Base-by-base conservation (phyloP, 2,329 filamentous ascomycete species). In the Pestalotiopsis sp. region DNA sequence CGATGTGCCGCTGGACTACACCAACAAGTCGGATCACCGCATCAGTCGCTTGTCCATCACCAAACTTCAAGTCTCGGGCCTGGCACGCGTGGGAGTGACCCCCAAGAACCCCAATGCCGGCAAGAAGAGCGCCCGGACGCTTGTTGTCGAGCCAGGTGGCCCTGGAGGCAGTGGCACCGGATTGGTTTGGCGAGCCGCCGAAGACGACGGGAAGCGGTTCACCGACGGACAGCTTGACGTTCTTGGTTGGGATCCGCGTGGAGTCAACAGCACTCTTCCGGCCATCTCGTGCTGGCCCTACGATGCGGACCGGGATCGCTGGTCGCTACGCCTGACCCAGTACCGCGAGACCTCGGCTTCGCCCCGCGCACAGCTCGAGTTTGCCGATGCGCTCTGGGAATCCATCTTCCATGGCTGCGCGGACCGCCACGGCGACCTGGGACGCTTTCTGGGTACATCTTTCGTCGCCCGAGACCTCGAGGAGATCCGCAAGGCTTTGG, bases 221-320 rank as follows among this genome's bases (percentile, higher is more conserved):
- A 84, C 83, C 68, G 80, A 80, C 39, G 78, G 81, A 25, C 73
- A 77, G 25, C 84, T 81, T 25, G 84, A 87, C 68, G 81, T 87
- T 5, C 74, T 88, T 14, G 84, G 84, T n/a, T 87, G 84, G 81
- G 86, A 88, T 65, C 85, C 85, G n/a, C 81, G 86, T 3, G 85
- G 85, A 1, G 83, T 87, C 66, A 87, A 87, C 71, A 74, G 77
- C 1, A 83, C 84, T 1, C 80, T 80, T 6, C 86, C 86, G 0
- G 74, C 80, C 3, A 73, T 84, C 2, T 75, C 82, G 1, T 87
- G 85, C 75, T 87, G 82, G 64, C 82, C 84, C 4, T 77, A 81
- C 66, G 77, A 85, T 58, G 82, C 80, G 9, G 78, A 83, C 71
- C 80, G 84, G 2, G 83, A 86, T 69, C 82, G 80, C 66, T 87